phyloP scores from a whole-genome alignment of 176 grass and related monocot genomes.

The Aegilops sharonensis region DNA sequence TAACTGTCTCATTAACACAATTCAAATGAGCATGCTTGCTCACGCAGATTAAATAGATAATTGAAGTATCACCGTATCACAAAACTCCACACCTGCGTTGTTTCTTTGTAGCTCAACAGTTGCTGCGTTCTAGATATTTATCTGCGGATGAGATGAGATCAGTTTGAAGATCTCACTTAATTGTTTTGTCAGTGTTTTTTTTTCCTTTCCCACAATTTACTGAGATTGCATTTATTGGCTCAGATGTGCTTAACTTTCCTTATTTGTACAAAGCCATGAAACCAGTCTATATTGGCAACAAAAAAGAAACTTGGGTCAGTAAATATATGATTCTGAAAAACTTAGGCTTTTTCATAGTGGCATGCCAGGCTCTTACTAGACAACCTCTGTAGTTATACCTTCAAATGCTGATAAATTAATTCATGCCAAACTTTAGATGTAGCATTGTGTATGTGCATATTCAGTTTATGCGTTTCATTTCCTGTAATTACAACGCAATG shows the following conservation, averaged over 20 bases:
- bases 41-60: background rate
- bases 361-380: background rate
- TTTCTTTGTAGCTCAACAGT: background rate
- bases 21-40: background rate
- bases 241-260: background rate
- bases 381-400: background rate
- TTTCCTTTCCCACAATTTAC: background rate
- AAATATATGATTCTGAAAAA: slow-evolving; percentile 20
- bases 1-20: background rate
- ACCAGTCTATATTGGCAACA: background rate
- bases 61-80: background rate
- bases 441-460: background rate
- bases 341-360: background rate
- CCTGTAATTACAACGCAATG: background rate
- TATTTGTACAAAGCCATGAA: background rate
- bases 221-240: background rate
- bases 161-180: slow-evolving; percentile 6
- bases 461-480: background rate
- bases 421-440: slow-evolving; percentile 1
- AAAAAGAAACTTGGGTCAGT: background rate
- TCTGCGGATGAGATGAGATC: background rate
- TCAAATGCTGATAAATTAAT: background rate
- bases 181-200: background rate
- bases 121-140: background rate
- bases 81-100: background rate